phyloP scores from a whole-genome alignment of 1,284 basidiomycete species.

The Apiotrichum gamsii region DNA sequence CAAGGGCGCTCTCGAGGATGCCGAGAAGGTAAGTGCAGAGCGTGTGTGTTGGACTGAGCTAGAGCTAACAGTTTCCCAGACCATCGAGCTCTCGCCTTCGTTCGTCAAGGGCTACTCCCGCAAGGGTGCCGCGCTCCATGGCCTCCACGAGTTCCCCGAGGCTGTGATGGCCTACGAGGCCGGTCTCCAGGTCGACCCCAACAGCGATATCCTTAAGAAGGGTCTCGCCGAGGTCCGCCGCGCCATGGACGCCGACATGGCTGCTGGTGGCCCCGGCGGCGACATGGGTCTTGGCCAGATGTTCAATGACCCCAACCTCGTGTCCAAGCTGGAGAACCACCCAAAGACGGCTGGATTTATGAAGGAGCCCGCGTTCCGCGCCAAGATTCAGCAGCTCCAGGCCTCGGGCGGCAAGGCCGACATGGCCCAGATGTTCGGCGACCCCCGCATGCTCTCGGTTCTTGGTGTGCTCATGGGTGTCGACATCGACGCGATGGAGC shows the following conservation, averaged over 20 bases:
- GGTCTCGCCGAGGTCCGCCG: conserved; percentile 80
- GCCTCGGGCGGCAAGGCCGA: conserved; percentile 37
- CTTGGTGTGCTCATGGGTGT: conserved; percentile 90
- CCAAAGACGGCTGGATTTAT: conserved; percentile 79
- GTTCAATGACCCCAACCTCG: conserved; percentile 77
- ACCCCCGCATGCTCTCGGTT: conserved; percentile 85
- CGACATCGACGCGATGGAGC: conserved; percentile 77
- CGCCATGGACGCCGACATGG: conserved; percentile 50
- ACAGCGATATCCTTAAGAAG: conserved; percentile 72
- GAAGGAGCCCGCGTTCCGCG: conserved; percentile 71
- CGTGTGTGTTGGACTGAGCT: too few species aligned
- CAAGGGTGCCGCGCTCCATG: conserved; percentile 93
- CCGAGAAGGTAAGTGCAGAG: conserved; percentile 78
- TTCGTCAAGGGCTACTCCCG: conserved; percentile 91
- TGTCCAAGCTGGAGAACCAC: conserved; percentile 76
- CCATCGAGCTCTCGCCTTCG: conserved; percentile 66
- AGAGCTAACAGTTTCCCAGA: conserved; percentile 33
- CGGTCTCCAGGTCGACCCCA: conserved; percentile 70
- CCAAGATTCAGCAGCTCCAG: conserved; percentile 52
- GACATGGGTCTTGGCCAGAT: conserved; percentile 63
- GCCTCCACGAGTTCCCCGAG: conserved; percentile 68
- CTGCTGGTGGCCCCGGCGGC: conserved; percentile 35
- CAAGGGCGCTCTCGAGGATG: conserved; percentile 73
- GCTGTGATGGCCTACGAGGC: conserved; percentile 62
- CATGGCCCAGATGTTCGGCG: conserved; percentile 54